Base-by-base conservation (phyloP, 371 early-diverging fungal species). In the Apophysomyces variabilis region DNA sequence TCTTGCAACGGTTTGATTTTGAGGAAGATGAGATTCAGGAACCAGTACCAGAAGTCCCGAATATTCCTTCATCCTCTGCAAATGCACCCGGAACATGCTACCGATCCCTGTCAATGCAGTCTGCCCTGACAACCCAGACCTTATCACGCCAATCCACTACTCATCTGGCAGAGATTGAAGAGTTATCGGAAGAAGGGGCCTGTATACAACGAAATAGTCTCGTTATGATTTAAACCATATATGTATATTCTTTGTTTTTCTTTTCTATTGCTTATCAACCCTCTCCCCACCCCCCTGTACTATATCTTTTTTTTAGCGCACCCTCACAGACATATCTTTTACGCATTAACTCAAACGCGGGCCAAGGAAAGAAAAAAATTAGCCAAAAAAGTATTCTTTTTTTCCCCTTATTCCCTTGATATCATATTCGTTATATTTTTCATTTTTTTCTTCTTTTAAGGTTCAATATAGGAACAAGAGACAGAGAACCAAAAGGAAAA, bases 81-180 rank as follows among this genome's bases (percentile, higher is more conserved):
- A 18, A 43, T 32, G 38, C 54, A n/a, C n/a, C 56, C n/a, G 18
- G 37, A 38, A 45, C 39, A 63, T 50, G 57, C 39, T 50, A 50
- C 21, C 54, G 54, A 38, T 64, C 64, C 13, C 54, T 54, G 11
- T 64, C 64, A 26, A 50, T 60, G 18, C 63, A 62, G 13, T 67
- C 62, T 16, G 63, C 61, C n/a, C 39, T 59, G n/a, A 62, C 63
- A 12, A 50, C 59, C 18, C 56, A 59, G 16, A 70, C 63, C 38
- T 44, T 71, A 9, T 67, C 71, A 37, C 71, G 71, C 11, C 67
- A 66, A 64, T 71, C 71, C 7, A 71, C 67, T 12, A 62, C 71
- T 0, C 71, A 71, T 38, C 45, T 71, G 5, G 59, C 67, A 45
- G 67, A 71, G 43, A 71, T 71, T 21, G 66, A 63, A 57, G 71